Evolutionary conservation across 169 alveolate genomes (phyloP).

Genomic region (Besnoitia besnoiti): DNA sequence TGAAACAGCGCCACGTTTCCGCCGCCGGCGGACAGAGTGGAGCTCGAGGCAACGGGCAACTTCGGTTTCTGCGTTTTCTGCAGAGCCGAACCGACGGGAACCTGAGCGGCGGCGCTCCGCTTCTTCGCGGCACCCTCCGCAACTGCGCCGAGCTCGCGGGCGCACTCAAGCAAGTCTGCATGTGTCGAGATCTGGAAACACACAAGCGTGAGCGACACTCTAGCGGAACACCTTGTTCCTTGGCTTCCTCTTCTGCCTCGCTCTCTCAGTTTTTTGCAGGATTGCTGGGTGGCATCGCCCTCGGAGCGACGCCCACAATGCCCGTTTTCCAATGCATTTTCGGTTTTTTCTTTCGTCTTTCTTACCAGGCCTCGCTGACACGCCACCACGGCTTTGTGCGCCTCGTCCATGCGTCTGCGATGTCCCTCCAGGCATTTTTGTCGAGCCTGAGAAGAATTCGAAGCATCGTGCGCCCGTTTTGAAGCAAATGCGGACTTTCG

Average conservation of each 20-base stretch:
- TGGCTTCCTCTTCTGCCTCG: too few relatives aligned
- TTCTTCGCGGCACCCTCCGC: not conserved
- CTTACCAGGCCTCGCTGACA: not conserved
- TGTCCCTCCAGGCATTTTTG: not conserved
- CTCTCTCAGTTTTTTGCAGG: too few relatives aligned
- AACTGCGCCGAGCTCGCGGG: not conserved
- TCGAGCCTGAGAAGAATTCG: not conserved
- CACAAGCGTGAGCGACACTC: too few relatives aligned
- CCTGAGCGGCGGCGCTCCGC: not conserved
- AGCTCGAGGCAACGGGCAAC: not conserved
- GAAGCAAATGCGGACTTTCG: too few relatives aligned
- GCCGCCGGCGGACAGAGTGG: not conserved
- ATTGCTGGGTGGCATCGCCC: too few relatives aligned
- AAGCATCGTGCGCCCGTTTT: too few relatives aligned
- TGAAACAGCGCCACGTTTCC: not conserved
- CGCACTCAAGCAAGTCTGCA: not conserved
- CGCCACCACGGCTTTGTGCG: not conserved
- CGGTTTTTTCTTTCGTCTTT: not conserved
- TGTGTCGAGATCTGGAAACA: not conserved
- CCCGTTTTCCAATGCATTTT: too few relatives aligned
- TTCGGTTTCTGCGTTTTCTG: not conserved
- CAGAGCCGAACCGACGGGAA: not conserved
- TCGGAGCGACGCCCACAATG: too few relatives aligned
- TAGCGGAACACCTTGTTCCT: too few relatives aligned
- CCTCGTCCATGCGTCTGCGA: not conserved